These are phyloP conservation scores for Coniochaeta prunicola DNA, from an alignment of 2,329 filamentous ascomycete species.

Conservation along the genomic window DNA sequence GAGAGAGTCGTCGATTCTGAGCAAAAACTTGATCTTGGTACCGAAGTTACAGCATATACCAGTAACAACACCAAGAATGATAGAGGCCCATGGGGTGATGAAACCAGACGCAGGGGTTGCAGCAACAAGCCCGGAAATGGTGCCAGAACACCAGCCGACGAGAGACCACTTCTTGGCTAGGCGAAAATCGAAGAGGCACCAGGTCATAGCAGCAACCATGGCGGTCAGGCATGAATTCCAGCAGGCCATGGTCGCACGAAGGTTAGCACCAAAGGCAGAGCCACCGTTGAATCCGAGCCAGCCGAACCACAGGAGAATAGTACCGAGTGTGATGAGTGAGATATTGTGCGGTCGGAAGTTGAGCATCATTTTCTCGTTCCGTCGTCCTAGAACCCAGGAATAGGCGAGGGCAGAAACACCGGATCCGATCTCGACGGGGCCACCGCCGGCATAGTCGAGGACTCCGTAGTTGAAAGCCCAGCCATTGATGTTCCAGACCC, in stretches of 20 bases:
- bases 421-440: slow-evolving; percentile 94
- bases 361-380: slow-evolving; percentile 99
- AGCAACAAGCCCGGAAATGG: slow-evolving; percentile 63
- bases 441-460: slow-evolving; percentile 92
- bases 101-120: slow-evolving; percentile 64
- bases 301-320: slow-evolving; percentile 94
- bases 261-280: slow-evolving; percentile 86
- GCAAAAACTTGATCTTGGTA: slow-evolving; percentile 58
- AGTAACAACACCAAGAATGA: slow-evolving; percentile 59
- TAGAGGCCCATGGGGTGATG: slow-evolving; percentile 60
- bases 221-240: slow-evolving; percentile 96
- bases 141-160: slow-evolving; percentile 66
- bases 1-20: slow-evolving; percentile 63
- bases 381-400: slow-evolving; percentile 88
- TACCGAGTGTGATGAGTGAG: slow-evolving; percentile 91
- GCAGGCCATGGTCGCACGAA: slow-evolving; percentile 91
- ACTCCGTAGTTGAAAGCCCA: slow-evolving; percentile 91
- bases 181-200: slow-evolving; percentile 93
- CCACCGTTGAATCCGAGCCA: slow-evolving; percentile 99
- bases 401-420: slow-evolving; percentile 91
- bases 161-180: slow-evolving; percentile 89
- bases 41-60: slow-evolving; percentile 61
- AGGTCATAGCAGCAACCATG: slow-evolving; percentile 85
- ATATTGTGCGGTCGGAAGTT: slow-evolving; percentile 99
- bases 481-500: slow-evolving; percentile 92